Base-by-base conservation (phyloP, 139 green algal species). In the Chlorella sp. region DNA sequence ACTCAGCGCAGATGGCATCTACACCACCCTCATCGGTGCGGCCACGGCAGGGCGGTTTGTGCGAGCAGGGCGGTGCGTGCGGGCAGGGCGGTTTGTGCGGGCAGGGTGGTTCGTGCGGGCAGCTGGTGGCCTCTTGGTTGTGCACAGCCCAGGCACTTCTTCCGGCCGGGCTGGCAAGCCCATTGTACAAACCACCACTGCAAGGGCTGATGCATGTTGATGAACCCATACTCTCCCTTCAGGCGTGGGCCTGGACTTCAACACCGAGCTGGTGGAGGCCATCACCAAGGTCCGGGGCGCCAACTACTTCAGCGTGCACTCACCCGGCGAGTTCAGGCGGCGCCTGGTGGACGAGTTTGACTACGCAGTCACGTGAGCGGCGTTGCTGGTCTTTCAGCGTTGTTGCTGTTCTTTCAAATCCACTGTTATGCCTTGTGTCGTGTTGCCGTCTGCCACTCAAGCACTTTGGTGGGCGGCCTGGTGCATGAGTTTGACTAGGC, bases 221-320 rank as follows among this genome's bases (percentile, higher is more conserved):
- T n/a, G n/a, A 20, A 20, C 56, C 56, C 56, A 65, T 24, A n/a
- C 56, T 9, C 30, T 11, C 46, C 46, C 38, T 17, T 4, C 56
- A 82, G 82, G 81, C 26, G 82, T 89, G 46, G 86, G 86, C 3
- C 58, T 89, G 24, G 86, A 89, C 75, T 87, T 90, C 73, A 89
- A 90, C 83, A 90, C 86, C 28, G 60, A 82, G 62, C 74, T 90
- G 44, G 48, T 82, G 3, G 73, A 90, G 67, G 36, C n/a, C 5
- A 65, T 90, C 30, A 44, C 24, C 60, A 73, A 60, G 32, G 64
- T 79, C 13, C 58, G 16, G 32, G 86, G 86, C 14, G 83, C 83
- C 46, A 87, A 89, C 62, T 90, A 90, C 65, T 90, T 82, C 65
- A 78, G 62, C 9, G 58, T 90, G 28, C 86, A 90, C 62, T 60